Evolutionary conservation across 2,329 filamentous ascomycete species (phyloP), one percentile per base, ranked within the genome.

Genomic region (Penicillium janthinellum): DNA sequence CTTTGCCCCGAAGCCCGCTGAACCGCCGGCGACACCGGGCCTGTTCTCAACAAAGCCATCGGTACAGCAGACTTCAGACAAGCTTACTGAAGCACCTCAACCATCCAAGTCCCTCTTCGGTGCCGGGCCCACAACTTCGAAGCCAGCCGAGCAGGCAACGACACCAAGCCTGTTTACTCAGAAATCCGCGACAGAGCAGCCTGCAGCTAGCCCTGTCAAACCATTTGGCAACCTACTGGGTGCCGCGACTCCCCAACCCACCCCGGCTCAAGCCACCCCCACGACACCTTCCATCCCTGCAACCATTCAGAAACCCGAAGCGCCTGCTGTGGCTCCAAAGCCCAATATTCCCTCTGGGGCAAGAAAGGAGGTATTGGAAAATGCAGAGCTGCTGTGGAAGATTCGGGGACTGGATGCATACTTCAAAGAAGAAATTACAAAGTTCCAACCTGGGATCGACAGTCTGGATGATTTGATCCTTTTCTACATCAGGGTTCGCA

Each of bases 401-500:
- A 53, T 78, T 15, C 72, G 71, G 34, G 63, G 66, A 15, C 58
- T 79, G 56, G 78, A 78, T 56, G 63, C 69, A 35, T 67, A 64
- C 20, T 75, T 79, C 60, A 69, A 76, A 56, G 67, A 68, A 7
- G 66, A 73, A 47, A 52, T 79, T 11, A 64, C 70, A 11, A 61
- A 64, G 4, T 60, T 73, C 25, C 67, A 78, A 57, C 72, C 76
- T 5, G 62, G 67, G 15, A 69, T 54, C 2, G 63, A 76, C 48
- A 69, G 72, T 47, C 75, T 79, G 51, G 76, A 78, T 56, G 61
- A 65, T 15, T 38, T 76, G 37, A 66, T 80, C 31, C 62, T 73
- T 5, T 73, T 73, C 54, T 80, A 79, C 60, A 64, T 76, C 53
- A 71, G 71, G 47, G 67, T 75, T 54, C 76, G 78, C 47, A 72